phyloP scores from a whole-genome alignment of 2,329 filamentous ascomycete species.

The Apiospora marii region DNA sequence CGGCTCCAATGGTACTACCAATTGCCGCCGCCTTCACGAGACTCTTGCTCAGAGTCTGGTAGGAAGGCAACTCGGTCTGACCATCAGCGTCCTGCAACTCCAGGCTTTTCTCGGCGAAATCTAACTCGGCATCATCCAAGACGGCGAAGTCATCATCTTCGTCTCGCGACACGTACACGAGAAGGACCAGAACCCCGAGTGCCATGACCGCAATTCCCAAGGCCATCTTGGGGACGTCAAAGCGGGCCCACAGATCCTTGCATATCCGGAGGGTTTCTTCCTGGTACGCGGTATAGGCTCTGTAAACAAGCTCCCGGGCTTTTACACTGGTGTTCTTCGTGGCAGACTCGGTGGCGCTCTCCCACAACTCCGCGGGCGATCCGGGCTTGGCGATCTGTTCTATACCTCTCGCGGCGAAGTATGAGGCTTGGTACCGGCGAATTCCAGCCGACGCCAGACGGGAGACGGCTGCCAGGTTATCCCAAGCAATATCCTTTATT shows the following conservation, averaged over 20 bases:
- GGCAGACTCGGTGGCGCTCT: constrained; percentile 50
- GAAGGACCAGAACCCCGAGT: constrained; percentile 71
- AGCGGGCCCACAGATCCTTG: constrained; percentile 88
- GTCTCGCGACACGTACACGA: constrained; percentile 74
- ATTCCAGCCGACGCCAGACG: constrained; percentile 85
- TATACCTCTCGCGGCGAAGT: constrained; percentile 76
- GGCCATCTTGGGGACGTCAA: constrained; percentile 87
- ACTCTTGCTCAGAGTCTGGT: constrained; percentile 48
- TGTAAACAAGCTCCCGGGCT: constrained; percentile 53
- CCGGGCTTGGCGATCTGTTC: constrained; percentile 65
- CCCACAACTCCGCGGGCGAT: constrained; percentile 65
- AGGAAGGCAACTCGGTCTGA: constrained; percentile 40
- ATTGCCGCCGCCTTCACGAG: constrained; percentile 48
- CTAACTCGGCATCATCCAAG: constrained; percentile 64
- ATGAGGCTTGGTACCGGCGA: constrained; percentile 85
- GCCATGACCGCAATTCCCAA: constrained; percentile 78
- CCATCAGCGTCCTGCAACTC: constrained; percentile 54
- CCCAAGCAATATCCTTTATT: constrained; percentile 71
- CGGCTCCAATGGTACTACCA: constrained; percentile 45
- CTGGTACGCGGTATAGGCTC: constrained; percentile 78
- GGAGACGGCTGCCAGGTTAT: constrained; percentile 79
- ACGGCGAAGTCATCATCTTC: constrained; percentile 62
- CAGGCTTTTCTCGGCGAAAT: constrained; percentile 65
- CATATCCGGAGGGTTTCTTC: constrained; percentile 79
- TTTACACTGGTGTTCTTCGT: constrained; percentile 49